Conservation (phyloP, 768 basidiomycete species). For the Auricularia auricula-judae region DNA sequence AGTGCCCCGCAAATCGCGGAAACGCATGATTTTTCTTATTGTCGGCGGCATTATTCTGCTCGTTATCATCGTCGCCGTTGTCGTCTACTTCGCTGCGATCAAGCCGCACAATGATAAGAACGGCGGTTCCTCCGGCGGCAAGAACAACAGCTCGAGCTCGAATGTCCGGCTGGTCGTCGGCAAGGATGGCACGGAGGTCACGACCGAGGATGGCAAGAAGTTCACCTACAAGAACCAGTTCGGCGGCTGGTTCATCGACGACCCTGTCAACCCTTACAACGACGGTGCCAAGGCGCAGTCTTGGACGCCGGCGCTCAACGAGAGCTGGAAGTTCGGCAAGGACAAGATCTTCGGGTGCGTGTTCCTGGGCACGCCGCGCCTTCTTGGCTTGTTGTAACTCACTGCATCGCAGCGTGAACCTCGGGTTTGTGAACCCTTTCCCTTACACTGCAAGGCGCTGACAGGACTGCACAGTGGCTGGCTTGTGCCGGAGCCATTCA, state of each 20-base stretch:
- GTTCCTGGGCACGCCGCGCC: background rate
- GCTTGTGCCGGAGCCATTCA: conserved; percentile 81
- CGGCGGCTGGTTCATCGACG: conserved; percentile 85
- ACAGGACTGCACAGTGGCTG: conserved; percentile 44
- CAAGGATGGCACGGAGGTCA: conserved; percentile 66
- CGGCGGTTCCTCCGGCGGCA: background rate
- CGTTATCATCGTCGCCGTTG: conserved; percentile 49
- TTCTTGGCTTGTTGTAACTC: background rate
- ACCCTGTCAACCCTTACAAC: conserved; percentile 74
- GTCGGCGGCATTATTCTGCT: conserved; percentile 38
- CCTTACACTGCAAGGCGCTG: background rate
- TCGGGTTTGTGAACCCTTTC: conserved; percentile 31
- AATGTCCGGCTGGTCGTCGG: conserved; percentile 40
- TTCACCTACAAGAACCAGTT: conserved; percentile 75
- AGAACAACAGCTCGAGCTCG: conserved; percentile 6
- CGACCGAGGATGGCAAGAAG: conserved; percentile 71
- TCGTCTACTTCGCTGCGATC: conserved; percentile 53
- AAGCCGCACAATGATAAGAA: conserved; percentile 30
- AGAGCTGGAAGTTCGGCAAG: conserved; percentile 68
- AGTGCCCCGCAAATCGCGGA: conserved; percentile 5
- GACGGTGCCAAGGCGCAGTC: conserved; percentile 71
- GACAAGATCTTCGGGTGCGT: conserved; percentile 50
- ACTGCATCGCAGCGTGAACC: conserved; percentile 48
- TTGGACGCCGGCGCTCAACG: conserved; percentile 76
- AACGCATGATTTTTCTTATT: conserved; percentile 31